These are phyloP conservation scores for Thermothielavioides terrestris DNA, from an alignment of 495 filamentous ascomycete species.

Conservation along the genomic window DNA sequence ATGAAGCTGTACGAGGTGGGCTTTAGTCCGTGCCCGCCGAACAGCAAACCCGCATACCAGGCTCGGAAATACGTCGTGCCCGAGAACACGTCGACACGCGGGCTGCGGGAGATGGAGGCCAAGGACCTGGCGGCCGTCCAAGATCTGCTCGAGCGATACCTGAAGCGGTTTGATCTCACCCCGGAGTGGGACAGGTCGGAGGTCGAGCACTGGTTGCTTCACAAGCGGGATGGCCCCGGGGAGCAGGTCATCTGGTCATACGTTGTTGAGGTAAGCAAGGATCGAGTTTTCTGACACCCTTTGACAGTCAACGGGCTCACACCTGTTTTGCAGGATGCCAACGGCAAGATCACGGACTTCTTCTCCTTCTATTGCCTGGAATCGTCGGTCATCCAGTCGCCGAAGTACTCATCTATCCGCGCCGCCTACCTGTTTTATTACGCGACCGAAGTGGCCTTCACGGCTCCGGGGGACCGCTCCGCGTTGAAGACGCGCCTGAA, in stretches of 20 bases:
- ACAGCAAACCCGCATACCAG: slow-evolving; percentile 74
- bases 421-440: slow-evolving; percentile 98
- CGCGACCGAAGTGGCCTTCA: slow-evolving; percentile 73
- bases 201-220: slow-evolving; percentile 78
- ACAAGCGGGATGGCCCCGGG: slow-evolving; percentile 47
- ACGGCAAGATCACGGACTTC: slow-evolving; percentile 84
- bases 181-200: slow-evolving; percentile 73
- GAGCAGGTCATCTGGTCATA: slow-evolving; percentile 89
- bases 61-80: slow-evolving; percentile 73
- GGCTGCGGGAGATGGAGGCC: slow-evolving; percentile 69
- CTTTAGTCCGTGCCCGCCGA: slow-evolving; percentile 73
- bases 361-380: slow-evolving; percentile 95
- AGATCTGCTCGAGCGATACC: slow-evolving; percentile 66
- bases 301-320: too few species aligned
- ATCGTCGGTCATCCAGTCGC: slow-evolving; percentile 73
- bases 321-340: slow-evolving; percentile 25
- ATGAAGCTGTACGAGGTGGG: slow-evolving; percentile 87
- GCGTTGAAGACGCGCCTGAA: slow-evolving; percentile 66
- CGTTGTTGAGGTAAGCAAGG: slow-evolving; percentile 69
- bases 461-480: slow-evolving; percentile 40
- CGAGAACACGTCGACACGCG: slow-evolving; percentile 55
- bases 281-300: too few species aligned
- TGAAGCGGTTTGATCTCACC: slow-evolving; percentile 72
- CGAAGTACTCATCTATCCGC: slow-evolving; percentile 65
- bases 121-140: slow-evolving; percentile 74